Percentiles rank a stretch among this genome's conserved stretches.
phyloP scores from a whole-genome alignment of 2,329 filamentous ascomycete species.

The Basipetospora chlamydospora region DNA sequence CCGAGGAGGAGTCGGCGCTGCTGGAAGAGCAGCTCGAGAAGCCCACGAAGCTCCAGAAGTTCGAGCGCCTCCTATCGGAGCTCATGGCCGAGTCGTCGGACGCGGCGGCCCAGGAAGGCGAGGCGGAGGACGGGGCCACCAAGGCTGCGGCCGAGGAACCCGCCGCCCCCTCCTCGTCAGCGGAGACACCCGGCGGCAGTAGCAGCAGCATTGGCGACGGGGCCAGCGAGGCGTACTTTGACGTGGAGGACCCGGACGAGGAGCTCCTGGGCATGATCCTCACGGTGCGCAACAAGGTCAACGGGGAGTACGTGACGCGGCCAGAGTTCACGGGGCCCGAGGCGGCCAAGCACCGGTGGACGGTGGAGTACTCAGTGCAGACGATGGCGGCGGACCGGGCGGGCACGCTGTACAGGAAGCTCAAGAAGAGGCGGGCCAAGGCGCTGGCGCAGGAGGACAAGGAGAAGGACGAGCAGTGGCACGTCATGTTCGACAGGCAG shows the following conservation, averaged over 20 bases:
- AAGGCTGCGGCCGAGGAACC: not conserved
- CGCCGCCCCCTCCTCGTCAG: not conserved
- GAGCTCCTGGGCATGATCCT: constrained; percentile 56
- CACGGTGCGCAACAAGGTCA: constrained; percentile 57
- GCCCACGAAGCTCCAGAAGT: constrained; percentile 26
- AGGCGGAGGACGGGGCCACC: constrained; percentile 8
- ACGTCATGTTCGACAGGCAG: constrained; percentile 28
- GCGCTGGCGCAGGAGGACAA: constrained; percentile 17
- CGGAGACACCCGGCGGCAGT: not conserved
- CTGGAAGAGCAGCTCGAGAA: constrained; percentile 9
- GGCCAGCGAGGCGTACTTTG: constrained; percentile 5
- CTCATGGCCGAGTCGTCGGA: constrained; percentile 26
- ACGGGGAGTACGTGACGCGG: constrained; percentile 47
- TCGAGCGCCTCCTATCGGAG: constrained; percentile 35
- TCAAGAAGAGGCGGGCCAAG: constrained; percentile 40
- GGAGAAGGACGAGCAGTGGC: constrained; percentile 21
- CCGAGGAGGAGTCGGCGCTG: constrained; percentile 12
- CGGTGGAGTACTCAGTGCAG: constrained; percentile 61
- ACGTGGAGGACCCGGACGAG: constrained; percentile 6
- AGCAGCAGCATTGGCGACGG: constrained; percentile 4
- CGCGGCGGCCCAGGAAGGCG: too few relatives aligned
- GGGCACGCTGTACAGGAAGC: constrained; percentile 36
- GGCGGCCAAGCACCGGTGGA: constrained; percentile 41
- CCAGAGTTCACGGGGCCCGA: constrained; percentile 36
- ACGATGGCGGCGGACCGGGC: constrained; percentile 38